Conservation (phyloP, 1,284 basidiomycete genomes). For the Ganoderma boninense region DNA sequence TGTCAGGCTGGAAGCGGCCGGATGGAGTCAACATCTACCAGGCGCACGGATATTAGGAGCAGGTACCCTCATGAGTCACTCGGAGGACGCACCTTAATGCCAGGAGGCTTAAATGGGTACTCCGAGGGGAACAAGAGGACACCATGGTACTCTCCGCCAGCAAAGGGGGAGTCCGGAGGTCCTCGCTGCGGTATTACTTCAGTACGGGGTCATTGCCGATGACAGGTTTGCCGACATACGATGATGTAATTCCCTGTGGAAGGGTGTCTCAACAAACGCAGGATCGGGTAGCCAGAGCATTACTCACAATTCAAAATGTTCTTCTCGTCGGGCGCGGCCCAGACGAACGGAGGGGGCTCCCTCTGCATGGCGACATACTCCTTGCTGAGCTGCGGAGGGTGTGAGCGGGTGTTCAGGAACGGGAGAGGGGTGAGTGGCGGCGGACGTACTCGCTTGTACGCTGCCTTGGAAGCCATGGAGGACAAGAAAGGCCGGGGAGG, state of each 20-base stretch:
- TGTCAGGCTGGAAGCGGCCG: constrained; percentile 91
- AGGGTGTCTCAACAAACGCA: constrained; percentile 17
- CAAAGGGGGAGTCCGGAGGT: constrained; percentile 91
- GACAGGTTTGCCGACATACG: constrained; percentile 52
- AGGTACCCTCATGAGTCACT: neutral
- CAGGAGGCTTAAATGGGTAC: constrained; percentile 95
- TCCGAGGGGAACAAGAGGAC: constrained; percentile 89
- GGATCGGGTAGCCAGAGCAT: neutral
- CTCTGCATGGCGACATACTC: constrained; percentile 95
- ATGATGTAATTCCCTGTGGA: constrained; percentile 89
- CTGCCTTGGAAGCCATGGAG: constrained; percentile 83
- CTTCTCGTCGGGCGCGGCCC: constrained; percentile 95
- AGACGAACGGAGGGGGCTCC: constrained; percentile 93
- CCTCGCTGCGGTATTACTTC: constrained; percentile 73
- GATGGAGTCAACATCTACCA: constrained; percentile 91
- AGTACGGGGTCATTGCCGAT: neutral
- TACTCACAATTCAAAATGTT: constrained; percentile 88
- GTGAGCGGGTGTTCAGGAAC: constrained; percentile 22
- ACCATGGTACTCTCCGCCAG: constrained; percentile 96
- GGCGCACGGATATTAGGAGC: constrained; percentile 2
- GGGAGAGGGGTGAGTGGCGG: constrained; percentile 12
- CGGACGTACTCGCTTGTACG: constrained; percentile 78
- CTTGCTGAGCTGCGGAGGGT: constrained; percentile 71
- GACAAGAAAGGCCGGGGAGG: constrained; percentile 9
- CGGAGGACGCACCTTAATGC: constrained; percentile 78